Evolutionary conservation across 1,139 yeast species (phyloP).

Genomic region (Saccharomyces pastorianus): DNA sequence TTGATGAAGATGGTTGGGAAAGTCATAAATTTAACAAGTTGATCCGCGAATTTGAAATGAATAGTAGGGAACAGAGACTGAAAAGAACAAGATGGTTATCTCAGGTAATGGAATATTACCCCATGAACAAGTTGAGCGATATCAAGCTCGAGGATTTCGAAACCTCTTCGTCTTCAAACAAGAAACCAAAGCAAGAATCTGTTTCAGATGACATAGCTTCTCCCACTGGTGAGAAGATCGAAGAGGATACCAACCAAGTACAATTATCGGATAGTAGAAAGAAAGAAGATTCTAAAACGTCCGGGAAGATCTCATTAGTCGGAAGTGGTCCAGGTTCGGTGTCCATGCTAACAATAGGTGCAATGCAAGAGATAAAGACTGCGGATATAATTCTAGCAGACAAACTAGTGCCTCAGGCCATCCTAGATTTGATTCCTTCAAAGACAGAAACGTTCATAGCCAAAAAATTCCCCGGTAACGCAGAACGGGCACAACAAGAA

Average conservation of each 20-base stretch:
- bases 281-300: conserved; percentile 8
- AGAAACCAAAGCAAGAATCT: neutral
- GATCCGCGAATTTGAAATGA: conserved; percentile 53
- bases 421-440: conserved; percentile 69
- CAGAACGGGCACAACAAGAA: conserved; percentile 88
- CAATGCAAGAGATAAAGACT: conserved; percentile 65
- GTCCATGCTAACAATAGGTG: conserved; percentile 76
- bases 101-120: conserved; percentile 87
- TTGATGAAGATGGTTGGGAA: conserved; percentile 66
- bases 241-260: neutral
- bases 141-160: conserved; percentile 24
- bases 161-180: conserved; percentile 5
- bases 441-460: conserved; percentile 76
- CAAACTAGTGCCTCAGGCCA: conserved; percentile 84
- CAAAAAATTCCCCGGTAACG: conserved; percentile 92
- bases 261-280: neutral
- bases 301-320: conserved; percentile 64
- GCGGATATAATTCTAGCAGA: conserved; percentile 88
- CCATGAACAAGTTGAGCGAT: conserved; percentile 52
- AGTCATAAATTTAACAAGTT: conserved; percentile 50
- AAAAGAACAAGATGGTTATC: conserved; percentile 78
- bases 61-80: conserved; percentile 43
- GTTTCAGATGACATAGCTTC: neutral
- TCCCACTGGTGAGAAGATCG: neutral
- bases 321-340: conserved; percentile 95